Evolutionary conservation across 495 filamentous ascomycete species (phyloP).

Genomic region (Lasiosphaeria miniovina): DNA sequence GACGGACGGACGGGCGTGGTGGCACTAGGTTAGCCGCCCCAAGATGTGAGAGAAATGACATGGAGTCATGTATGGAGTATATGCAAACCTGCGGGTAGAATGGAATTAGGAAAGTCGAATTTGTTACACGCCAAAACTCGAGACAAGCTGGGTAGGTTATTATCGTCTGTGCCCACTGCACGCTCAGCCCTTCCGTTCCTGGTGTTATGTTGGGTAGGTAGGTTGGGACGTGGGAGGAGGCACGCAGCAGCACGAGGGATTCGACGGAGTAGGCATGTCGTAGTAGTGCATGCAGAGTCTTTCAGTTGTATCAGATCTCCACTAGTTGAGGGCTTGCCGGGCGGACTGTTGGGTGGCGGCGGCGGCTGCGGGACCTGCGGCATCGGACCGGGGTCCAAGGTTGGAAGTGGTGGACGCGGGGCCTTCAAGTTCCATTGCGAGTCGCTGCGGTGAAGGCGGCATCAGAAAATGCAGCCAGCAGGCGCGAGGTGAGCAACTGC

Average conservation of each 20-base stretch:
- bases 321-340: background rate
- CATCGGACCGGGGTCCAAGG: background rate
- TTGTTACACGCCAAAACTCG: background rate
- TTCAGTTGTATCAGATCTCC: background rate
- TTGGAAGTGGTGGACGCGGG: background rate
- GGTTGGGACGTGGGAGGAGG: background rate
- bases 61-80: background rate
- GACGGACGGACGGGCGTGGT: background rate
- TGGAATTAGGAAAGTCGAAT: background rate
- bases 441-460: background rate
- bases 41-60: background rate
- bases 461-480: background rate
- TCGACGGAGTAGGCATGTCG: background rate
- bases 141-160: background rate
- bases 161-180: background rate
- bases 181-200: background rate
- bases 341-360: background rate
- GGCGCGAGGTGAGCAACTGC: background rate
- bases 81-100: conserved; percentile 2
- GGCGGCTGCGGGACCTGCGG: background rate
- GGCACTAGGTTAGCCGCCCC: background rate
- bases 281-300: too few relatives aligned
- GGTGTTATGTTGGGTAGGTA: too few relatives aligned
- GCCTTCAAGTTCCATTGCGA: background rate
- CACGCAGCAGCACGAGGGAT: background rate